Evolutionary conservation across 1,284 basidiomycete genomes (phyloP).

Genomic region (Boletellus deceptivus): DNA sequence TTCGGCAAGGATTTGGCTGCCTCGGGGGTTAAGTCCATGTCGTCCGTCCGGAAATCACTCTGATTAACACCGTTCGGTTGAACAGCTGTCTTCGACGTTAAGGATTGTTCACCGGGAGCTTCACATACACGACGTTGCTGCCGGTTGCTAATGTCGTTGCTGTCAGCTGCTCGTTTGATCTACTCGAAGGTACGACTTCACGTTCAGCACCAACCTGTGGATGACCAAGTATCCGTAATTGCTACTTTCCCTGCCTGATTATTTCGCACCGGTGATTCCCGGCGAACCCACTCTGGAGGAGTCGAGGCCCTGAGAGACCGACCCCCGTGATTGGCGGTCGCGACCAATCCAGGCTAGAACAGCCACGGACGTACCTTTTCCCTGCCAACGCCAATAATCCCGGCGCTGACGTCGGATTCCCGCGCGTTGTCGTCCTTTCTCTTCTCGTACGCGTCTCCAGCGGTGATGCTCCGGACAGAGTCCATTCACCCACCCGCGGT

Average conservation of each 20-base stretch:
- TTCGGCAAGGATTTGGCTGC: conserved; percentile 73
- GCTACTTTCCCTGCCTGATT: conserved; percentile 25
- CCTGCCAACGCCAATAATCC: conserved; percentile 72
- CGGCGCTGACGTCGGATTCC: conserved; percentile 75
- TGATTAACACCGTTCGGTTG: not conserved
- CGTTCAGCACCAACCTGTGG: not conserved
- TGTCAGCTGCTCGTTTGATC: conserved; percentile 74
- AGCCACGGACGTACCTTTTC: not conserved
- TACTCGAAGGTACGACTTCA: conserved; percentile 54
- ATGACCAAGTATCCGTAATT: conserved; percentile 18
- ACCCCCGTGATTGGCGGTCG: not conserved
- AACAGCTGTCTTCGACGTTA: conserved; percentile 78
- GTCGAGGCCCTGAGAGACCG: conserved; percentile 29
- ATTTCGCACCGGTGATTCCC: conserved; percentile 11
- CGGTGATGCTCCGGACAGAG: conserved; percentile 56
- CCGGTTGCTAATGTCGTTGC: conserved; percentile 75
- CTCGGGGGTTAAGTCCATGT: conserved; percentile 61
- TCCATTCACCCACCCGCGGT: conserved; percentile 86
- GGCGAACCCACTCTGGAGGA: not conserved
- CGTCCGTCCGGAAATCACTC: too few species aligned
- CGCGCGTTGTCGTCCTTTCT: conserved; percentile 70
- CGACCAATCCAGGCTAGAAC: not conserved
- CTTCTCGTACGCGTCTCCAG: too few species aligned
- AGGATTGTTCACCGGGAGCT: conserved; percentile 78
- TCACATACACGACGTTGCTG: conserved; percentile 88